Conservation (phyloP, 108 stramenopile genomes). For the Nitzschia putrida region DNA sequence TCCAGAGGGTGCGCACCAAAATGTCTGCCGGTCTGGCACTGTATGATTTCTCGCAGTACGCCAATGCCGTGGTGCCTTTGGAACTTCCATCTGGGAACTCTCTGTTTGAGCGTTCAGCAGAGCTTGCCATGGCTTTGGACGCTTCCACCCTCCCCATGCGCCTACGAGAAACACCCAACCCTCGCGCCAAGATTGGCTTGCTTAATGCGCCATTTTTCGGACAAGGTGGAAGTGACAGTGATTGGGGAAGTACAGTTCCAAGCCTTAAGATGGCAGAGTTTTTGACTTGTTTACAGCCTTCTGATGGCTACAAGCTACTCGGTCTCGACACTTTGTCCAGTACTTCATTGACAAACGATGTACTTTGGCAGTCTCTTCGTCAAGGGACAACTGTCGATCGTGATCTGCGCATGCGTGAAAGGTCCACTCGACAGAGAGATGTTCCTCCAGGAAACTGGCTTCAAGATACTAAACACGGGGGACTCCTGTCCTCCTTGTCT, state of each 20-base stretch:
- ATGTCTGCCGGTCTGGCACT: constrained; percentile 60
- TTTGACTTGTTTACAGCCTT: constrained; percentile 57
- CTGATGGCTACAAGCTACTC: constrained; percentile 51
- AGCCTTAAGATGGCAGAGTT: constrained; percentile 64
- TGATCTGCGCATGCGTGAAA: constrained; percentile 50
- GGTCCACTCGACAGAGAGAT: background rate
- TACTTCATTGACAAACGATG: constrained; percentile 18
- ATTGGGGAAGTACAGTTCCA: constrained; percentile 52
- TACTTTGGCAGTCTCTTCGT: constrained; percentile 36
- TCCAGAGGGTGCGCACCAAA: constrained; percentile 46
- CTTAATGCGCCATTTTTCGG: constrained; percentile 41
- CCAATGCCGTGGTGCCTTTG: constrained; percentile 65
- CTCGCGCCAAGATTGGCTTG: constrained; percentile 28
- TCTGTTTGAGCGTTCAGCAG: constrained; percentile 60
- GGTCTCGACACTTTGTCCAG: constrained; percentile 61
- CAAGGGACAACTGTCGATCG: constrained; percentile 65
- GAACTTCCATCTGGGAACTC: constrained; percentile 10
- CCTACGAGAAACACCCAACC: constrained; percentile 1
- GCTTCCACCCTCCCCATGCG: constrained; percentile 67
- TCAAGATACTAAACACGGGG: constrained; percentile 38
- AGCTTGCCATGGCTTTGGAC: constrained; percentile 69
- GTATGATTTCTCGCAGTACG: constrained; percentile 57
- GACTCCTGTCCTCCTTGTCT: constrained; percentile 56
- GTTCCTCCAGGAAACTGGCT: constrained; percentile 67
- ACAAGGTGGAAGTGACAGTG: constrained; percentile 38